phyloP scores from a whole-genome alignment of 2,329 filamentous ascomycete genomes.

The Madurella mycetomatis region DNA sequence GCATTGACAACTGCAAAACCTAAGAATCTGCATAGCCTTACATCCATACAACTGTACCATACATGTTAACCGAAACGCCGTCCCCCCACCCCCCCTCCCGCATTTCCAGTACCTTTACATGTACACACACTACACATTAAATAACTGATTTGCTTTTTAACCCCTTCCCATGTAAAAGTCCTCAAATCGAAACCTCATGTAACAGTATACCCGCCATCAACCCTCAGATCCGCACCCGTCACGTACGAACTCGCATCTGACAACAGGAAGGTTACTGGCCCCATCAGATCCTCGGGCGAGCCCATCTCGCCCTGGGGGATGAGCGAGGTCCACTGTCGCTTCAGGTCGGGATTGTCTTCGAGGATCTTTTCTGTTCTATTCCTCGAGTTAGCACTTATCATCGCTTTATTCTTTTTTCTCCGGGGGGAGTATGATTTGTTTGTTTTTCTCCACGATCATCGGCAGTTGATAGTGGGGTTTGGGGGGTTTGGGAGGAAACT shows the following conservation, averaged over 20 bases:
- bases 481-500: conserved; percentile 44
- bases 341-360: conserved; percentile 85
- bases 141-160: too few relatives aligned
- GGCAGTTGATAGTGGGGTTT: too few relatives aligned
- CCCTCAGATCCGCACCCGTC: conserved; percentile 68
- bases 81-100: too few relatives aligned
- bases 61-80: too few relatives aligned
- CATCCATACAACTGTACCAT: too few relatives aligned
- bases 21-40: too few relatives aligned
- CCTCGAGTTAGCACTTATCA: background rate
- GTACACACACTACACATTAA: too few relatives aligned
- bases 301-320: conserved; percentile 96
- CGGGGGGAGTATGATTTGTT: too few relatives aligned
- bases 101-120: too few relatives aligned
- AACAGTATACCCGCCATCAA: conserved; percentile 86
- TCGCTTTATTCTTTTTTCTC: background rate
- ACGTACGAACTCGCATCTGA: conserved; percentile 69
- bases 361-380: conserved; percentile 85
- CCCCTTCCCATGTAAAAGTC: too few relatives aligned
- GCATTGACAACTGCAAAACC: too few relatives aligned
- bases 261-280: conserved; percentile 80
- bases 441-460: too few relatives aligned
- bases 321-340: conserved; percentile 83
- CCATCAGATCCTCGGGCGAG: conserved; percentile 85
- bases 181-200: conserved; percentile 42